Evolutionary conservation across 768 basidiomycete species (phyloP).

Genomic region (Kwoniella botswanensis): DNA sequence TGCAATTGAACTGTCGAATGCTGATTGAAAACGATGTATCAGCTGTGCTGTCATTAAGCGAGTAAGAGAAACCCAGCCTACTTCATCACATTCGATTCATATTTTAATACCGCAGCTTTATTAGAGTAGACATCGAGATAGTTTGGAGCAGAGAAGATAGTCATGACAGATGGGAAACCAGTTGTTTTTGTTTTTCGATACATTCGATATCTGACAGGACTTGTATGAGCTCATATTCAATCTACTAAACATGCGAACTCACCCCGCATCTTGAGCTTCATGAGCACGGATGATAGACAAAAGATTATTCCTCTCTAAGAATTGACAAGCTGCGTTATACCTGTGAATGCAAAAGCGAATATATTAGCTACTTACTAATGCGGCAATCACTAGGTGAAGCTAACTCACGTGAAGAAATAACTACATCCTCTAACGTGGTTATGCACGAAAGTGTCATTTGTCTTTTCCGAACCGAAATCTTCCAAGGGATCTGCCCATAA

Average conservation of each 20-base stretch:
- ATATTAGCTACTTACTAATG: conserved; percentile 1
- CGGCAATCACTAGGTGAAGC: not conserved
- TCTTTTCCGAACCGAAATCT: conserved; percentile 95
- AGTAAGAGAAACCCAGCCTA: too few species aligned
- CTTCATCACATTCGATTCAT: conserved; percentile 98
- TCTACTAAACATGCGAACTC: conserved; percentile 42
- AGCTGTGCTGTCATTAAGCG: too few species aligned
- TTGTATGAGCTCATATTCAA: not conserved
- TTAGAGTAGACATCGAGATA: conserved; percentile 99
- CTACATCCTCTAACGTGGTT: conserved; percentile 97
- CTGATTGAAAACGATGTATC: not conserved
- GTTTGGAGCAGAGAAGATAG: conserved; percentile 98
- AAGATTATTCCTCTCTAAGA: conserved; percentile 95
- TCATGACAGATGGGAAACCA: conserved; percentile 99
- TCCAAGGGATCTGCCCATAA: conserved; percentile 98
- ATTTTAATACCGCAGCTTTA: conserved; percentile 98
- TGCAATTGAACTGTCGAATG: conserved; percentile 94
- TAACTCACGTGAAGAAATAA: conserved; percentile 89
- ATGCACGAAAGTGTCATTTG: conserved; percentile 83
- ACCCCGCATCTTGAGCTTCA: conserved; percentile 99
- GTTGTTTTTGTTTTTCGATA: conserved; percentile 98
- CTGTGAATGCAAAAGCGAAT: conserved; percentile 59
- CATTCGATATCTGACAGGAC: conserved; percentile 79
- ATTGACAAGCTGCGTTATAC: conserved; percentile 94
- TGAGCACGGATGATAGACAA: conserved; percentile 97